Conservation (phyloP, 106 monocot species). For the Platanthera guangdongensis region DNA sequence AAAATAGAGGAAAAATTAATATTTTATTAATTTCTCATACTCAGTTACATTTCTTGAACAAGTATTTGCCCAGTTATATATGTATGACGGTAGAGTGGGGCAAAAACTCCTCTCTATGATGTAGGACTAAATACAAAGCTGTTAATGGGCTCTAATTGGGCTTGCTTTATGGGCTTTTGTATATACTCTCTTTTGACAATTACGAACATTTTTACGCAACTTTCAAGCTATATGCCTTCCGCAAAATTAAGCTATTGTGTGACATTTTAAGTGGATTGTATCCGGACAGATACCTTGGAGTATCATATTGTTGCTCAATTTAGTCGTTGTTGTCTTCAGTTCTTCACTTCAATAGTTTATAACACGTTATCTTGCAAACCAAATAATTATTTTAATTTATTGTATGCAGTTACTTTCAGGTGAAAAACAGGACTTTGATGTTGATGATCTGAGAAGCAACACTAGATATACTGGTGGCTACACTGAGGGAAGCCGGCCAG, state of each 20-base stretch:
- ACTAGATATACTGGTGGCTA: conserved; percentile 92
- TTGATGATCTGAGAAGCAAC: conserved; percentile 67
- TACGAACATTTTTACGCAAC: no score
- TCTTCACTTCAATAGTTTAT: neutral
- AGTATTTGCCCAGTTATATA: no score
- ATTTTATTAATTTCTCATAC: no score
- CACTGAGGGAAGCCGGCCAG: conserved; percentile 81
- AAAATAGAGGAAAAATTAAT: no score
- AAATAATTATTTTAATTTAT: conserved; percentile 12
- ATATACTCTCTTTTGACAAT: no score
- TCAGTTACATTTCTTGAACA: no score
- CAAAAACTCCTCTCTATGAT: no score
- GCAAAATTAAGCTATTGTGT: neutral
- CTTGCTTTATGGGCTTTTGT: no score
- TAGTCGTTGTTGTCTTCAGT: neutral
- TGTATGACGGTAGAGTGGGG: no score
- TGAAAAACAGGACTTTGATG: conserved; percentile 84
- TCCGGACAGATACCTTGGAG: neutral
- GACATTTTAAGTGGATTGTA: neutral
- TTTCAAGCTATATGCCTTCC: neutral
- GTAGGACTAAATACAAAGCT: no score
- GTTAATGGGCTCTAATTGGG: no score
- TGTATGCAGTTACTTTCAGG: conserved; percentile 76
- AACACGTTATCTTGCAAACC: neutral
- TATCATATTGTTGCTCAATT: neutral